A percentile compares a stretch with the other conserved stretches of the same genome.
Conservation (phyloP, 768 basidiomycete genomes). For the Phylloporus sp. region DNA sequence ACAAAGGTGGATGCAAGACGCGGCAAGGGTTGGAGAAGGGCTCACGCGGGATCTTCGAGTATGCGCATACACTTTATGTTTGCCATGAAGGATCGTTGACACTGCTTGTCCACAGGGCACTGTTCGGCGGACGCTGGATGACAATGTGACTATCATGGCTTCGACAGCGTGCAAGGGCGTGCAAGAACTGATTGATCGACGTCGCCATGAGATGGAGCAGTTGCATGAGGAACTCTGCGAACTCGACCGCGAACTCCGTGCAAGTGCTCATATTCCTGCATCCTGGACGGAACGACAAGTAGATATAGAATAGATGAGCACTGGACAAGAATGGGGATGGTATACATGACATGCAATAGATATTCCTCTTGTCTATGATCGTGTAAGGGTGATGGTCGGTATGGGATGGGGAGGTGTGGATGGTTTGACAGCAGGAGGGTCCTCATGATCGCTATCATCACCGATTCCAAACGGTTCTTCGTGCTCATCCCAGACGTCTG, state of each 20-base stretch:
- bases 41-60: constrained; percentile 63
- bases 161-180: constrained; percentile 45
- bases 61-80: constrained; percentile 7
- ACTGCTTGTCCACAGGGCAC: constrained; percentile 35
- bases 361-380: constrained; percentile 16
- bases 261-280: constrained; percentile 6
- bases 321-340: constrained; percentile 13
- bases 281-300: constrained; percentile 4
- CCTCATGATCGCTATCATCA: constrained; percentile 57
- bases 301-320: constrained; percentile 12
- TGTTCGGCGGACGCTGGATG: constrained; percentile 41
- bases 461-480: constrained; percentile 73
- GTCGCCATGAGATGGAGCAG: constrained; percentile 41
- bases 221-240: constrained; percentile 40
- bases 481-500: constrained; percentile 72
- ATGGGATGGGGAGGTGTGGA: constrained; percentile 10
- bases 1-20: constrained; percentile 64
- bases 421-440: constrained; percentile 13
- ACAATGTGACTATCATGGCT: constrained; percentile 53
- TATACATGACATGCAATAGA: constrained; percentile 29
- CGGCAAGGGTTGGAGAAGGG: constrained; percentile 55
- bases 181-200: constrained; percentile 35
- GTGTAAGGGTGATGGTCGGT: constrained; percentile 28
- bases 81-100: constrained; percentile 2
- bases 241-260: constrained; percentile 34